Conservation (phyloP, 225 moss, liverwort and hornwort genomes). For the Polytrichum formosum region DNA sequence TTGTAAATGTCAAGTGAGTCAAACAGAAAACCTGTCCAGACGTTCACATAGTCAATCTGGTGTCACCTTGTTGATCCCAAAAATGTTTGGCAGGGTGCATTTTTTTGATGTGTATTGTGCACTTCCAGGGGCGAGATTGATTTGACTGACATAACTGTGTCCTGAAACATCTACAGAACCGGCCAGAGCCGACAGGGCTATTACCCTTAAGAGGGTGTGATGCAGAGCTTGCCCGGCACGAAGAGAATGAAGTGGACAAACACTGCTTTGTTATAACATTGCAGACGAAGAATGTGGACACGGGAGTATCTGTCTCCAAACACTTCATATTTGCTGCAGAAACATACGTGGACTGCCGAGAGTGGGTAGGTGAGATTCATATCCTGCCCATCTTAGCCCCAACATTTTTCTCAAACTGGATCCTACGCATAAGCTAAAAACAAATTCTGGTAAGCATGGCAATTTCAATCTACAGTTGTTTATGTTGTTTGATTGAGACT, state of each 20-base stretch:
- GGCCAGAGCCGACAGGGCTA: conserved; percentile 28
- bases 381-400: background rate
- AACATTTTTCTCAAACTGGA: background rate
- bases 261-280: conserved; percentile 31
- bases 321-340: conserved; percentile 32
- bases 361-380: conserved; percentile 28
- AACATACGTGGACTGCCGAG: conserved; percentile 21
- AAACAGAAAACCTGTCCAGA: no score
- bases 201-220: conserved; percentile 26
- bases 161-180: conserved; percentile 7
- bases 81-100: no score
- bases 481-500: no score
- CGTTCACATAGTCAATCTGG: no score
- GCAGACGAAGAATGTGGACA: conserved; percentile 13
- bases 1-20: no score
- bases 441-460: background rate
- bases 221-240: conserved; percentile 20
- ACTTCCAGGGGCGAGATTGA: no score
- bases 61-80: no score
- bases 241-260: background rate
- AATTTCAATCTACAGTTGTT: background rate
- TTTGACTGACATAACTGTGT: background rate
- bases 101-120: no score
- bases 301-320: background rate
- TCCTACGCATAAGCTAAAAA: background rate